Evolutionary conservation across 164 flowering plant species (phyloP), one percentile per base, ranked within the genome.

Genomic region (Tetracentron sinense): DNA sequence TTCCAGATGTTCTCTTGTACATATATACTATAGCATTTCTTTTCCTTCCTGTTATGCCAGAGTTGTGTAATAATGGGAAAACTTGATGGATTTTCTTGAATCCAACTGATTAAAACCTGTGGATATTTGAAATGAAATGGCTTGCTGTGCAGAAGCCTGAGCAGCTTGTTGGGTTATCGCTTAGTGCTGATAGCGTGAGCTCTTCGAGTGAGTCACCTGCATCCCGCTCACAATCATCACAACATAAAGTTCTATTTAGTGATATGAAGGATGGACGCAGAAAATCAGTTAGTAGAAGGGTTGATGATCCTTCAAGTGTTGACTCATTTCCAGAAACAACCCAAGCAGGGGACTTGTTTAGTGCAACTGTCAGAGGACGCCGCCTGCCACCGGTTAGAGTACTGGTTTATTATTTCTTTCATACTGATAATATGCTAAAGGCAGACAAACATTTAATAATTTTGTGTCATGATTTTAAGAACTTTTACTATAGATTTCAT

Each of bases 331-430:
- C 78, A 22, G 85, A 78, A 64, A 82, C 75, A 72, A 85, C 85
- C 54, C 88, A 83, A 76, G 94, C 93, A 7, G 93, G 90, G 63
- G 91, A 89, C 54, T 71, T 85, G 60, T 80, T 85, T 69, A 77
- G 85, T 63, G 87, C 79, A 51, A 59, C 83, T 70, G 66, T 57
- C 57, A 77, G 77, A 69, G 80, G 76, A 58, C 78, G 69, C 27
- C 78, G 62, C 42, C 62, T 81, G 58, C 83, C 90, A 50, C 78
- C 78, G 68, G 96, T 90, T 47, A 85, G 90, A 64, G 21, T 25
- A 7, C 63, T 54, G 23, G 38, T 58, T 33, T 48, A 27, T 20
- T 68, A 7, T 44, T 46, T 15, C n/a, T 50, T 54, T 44, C 15
- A 27, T 38, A 10, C 49, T 28, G 14, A 19, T 22, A 7, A 38